Conservation (phyloP, 305 asterid genomes). For the Fraxinus velutina region DNA sequence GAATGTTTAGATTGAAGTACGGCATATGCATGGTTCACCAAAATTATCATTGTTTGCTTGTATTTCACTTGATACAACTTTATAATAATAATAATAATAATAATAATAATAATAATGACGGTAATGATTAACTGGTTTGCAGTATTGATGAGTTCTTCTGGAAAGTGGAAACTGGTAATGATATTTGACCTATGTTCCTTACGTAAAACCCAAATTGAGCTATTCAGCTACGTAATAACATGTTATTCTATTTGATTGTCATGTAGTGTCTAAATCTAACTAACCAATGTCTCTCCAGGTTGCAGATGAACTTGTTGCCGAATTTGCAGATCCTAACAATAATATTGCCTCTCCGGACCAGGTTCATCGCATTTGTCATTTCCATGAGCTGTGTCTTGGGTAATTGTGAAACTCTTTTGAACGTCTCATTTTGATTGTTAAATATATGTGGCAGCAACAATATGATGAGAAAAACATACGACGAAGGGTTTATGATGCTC, state of each 20-base stretch:
- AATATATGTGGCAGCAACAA: conserved; percentile 64
- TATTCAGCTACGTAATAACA: not conserved
- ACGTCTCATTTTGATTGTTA: conserved; percentile 9
- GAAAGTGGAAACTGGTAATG: not conserved
- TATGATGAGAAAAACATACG: conserved; percentile 97
- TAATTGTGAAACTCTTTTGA: conserved; percentile 12
- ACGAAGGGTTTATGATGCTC: conserved; percentile 92
- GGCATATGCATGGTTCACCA: not conserved
- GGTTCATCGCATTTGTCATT: conserved; percentile 41
- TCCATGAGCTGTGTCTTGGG: conserved; percentile 11
- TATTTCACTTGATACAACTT: not conserved
- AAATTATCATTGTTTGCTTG: not conserved
- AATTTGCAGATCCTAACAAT: conserved; percentile 68
- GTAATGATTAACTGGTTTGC: not conserved
- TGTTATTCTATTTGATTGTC: not conserved
- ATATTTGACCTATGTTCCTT: not conserved
- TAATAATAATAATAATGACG: not conserved
- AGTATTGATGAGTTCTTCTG: not conserved
- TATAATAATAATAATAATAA: not conserved
- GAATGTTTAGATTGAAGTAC: not conserved
- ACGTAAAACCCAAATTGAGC: not conserved
- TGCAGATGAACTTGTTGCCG: conserved; percentile 97
- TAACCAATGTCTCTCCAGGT: conserved; percentile 44
- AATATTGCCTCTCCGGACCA: conserved; percentile 69
- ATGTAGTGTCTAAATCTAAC: conserved; percentile 24